Percentiles rank a stretch among this genome's conserved stretches.
phyloP scores from a whole-genome alignment of 2,329 filamentous ascomycete genomes.

The Alternaria consortialis region DNA sequence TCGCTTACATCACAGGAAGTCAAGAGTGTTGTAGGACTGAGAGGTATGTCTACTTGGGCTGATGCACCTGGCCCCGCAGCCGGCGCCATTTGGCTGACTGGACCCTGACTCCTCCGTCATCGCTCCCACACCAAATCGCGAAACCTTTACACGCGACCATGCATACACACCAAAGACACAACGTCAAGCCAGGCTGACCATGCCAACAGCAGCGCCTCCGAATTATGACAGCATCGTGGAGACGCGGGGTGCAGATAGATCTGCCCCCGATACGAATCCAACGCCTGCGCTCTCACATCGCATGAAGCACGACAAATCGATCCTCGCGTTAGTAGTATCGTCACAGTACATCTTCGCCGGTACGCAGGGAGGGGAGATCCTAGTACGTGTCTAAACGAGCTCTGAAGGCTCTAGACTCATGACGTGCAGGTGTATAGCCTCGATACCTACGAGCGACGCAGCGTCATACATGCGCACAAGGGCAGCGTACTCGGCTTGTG shows the following conservation, averaged over 20 bases:
- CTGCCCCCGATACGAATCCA: constrained; percentile 12
- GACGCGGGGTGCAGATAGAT: constrained; percentile 22
- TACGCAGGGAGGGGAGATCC: constrained; percentile 90
- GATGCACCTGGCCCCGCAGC: constrained; percentile 16
- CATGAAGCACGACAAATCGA: constrained; percentile 78
- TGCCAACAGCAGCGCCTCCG: constrained; percentile 35
- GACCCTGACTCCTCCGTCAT: constrained; percentile 37
- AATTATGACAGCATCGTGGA: constrained; percentile 37
- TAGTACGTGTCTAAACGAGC: constrained; percentile 59
- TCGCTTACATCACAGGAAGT: constrained; percentile 39
- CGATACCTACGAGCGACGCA: constrained; percentile 81
- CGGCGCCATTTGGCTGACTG: constrained; percentile 11
- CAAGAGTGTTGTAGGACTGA: constrained; percentile 15
- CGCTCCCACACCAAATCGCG: constrained; percentile 21
- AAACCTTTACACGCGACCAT: constrained; percentile 35
- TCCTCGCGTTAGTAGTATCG: constrained; percentile 83
- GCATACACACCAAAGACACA: constrained; percentile 19
- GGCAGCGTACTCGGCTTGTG: constrained; percentile 88
- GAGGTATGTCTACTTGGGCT: constrained; percentile 25
- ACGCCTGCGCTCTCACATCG: constrained; percentile 75
- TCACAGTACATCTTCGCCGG: constrained; percentile 87
- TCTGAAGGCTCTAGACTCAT: constrained; percentile 24
- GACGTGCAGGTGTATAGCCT: constrained; percentile 76
- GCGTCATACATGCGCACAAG: constrained; percentile 85
- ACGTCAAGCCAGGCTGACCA: constrained; percentile 36